Evolutionary conservation across 345 rosid genomes (phyloP), one percentile per base, ranked within the genome.

Genomic region (Adansonia digitata): DNA sequence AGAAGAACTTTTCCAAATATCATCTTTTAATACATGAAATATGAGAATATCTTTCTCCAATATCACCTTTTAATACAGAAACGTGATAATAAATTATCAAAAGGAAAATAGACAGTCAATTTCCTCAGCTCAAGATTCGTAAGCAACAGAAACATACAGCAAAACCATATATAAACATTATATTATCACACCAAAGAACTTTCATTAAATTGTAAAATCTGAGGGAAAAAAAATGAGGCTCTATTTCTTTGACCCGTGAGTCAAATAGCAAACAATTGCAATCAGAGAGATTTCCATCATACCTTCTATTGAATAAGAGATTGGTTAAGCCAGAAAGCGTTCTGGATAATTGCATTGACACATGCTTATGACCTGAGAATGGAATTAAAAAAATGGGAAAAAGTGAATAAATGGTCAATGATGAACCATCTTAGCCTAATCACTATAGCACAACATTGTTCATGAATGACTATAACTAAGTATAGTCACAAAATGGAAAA

Each of bases 281-380:
- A 31, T 43, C 22, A 12, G 69, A 53, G 48, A 4, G 18, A 24
- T 18, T 13, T 35, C 5, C 10, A 53, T 6, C 78, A 55, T 85
- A 91, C 98, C 97, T 88, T 89, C 83, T 86, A 80, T 86, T 92
- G 76, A 88, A 94, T 11, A 94, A 73, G 70, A 94, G 77, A 79
- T 85, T 77, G 63, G 97, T 81, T 78, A 92, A 71, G 77, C 90
- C 86, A 35, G 92, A 87, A 71, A 94, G 71, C 14, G 83, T 80
- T 81, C 90, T 86, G 14, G 90, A 84, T 24, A 85, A 80, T 73
- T 86, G 90, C 94, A 94, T 83, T 0, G 97, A 87, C 14, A 85
- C 88, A 76, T 79, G 89, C 46, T 75, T 83, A 35, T 74, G 84
- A 70, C 97, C 97, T 91, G 87, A 72, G 7, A 55, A 20, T 1